Base-by-base conservation (phyloP, 1,139 yeast genomes). In the Geotrichum restrictum region DNA sequence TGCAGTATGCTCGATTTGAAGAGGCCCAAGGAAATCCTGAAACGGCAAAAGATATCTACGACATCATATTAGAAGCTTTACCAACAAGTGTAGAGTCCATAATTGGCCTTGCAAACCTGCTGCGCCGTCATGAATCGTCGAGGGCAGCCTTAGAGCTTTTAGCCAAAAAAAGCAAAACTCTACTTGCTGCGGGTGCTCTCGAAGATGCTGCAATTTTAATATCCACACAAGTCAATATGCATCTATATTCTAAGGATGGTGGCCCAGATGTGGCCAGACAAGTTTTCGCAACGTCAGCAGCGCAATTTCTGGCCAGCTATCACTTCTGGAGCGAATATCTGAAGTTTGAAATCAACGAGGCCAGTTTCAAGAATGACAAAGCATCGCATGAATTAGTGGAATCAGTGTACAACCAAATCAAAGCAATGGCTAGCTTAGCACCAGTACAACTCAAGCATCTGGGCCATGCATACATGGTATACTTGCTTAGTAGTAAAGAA, bases 321-420 rank as follows among this genome's bases (percentile, higher is more conserved):
- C 55, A 62, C 33, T 69, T 67, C 49, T 69, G 72, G 73, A 55
- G 63, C 21, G 61, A 63, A 38, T 69, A 64, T 51, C 62, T 69
- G 13, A 57, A 58, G 27, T 68, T 69, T 56, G 72, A 69, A 48
- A 60, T 66, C 14, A 59, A 54, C 19, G 45, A 51, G 19, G 31
- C 34, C 2, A 45, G 36, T 18, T 47, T 36, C 27, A 29, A 43
- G 29, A 55, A 33, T 34, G 4, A 16, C 4, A 24, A 43, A 11
- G 42, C 13, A 8, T 37, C 36, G 10, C 48, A 24, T 24, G 54
- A 54, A n/a, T 29, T 22, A 7, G 48, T 53, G 13, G 45, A 45
- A 18, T 29, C 47, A 2, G 50, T 56, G 18, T 53, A 52, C 29
- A 40, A 45, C 16, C 44, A 42, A 19, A 52, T 54, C 33, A 53